Conservation (phyloP, 2,329 filamentous ascomycete species). For the Sporothrix inflata region DNA sequence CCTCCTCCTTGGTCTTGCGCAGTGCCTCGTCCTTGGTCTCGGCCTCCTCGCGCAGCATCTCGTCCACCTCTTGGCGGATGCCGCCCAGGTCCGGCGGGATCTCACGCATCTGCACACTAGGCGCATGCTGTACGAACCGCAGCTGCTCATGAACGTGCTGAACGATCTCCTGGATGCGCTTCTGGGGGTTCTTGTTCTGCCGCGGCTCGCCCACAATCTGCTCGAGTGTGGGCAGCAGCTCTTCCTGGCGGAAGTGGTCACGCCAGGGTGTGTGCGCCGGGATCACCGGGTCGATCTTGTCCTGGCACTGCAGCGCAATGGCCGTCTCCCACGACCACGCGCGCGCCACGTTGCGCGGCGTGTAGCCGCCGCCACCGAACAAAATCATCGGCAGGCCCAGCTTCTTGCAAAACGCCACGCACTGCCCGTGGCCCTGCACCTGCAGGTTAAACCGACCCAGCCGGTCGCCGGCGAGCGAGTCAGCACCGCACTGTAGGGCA, state of each 20-base stretch:
- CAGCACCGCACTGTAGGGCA: conserved; percentile 92
- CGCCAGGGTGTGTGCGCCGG: conserved; percentile 83
- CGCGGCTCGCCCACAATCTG: conserved; percentile 67
- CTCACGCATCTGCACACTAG: conserved; percentile 81
- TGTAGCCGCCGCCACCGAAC: conserved; percentile 94
- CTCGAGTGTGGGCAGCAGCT: conserved; percentile 84
- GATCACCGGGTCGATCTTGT: conserved; percentile 71
- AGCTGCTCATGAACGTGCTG: conserved; percentile 82
- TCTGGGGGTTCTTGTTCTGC: conserved; percentile 77
- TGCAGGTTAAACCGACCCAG: conserved; percentile 96
- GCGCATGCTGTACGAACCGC: conserved; percentile 79
- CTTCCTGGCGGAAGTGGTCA: conserved; percentile 85
- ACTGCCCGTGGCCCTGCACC: conserved; percentile 90
- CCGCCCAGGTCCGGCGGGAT: conserved; percentile 77
- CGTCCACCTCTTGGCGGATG: conserved; percentile 70
- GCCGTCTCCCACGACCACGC: conserved; percentile 97
- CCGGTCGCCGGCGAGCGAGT: conserved; percentile 90
- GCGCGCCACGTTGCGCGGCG: conserved; percentile 91
- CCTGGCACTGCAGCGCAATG: conserved; percentile 76
- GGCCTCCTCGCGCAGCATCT: conserved; percentile 65
- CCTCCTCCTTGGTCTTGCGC: conserved; percentile 60
- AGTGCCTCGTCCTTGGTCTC: conserved; percentile 61
- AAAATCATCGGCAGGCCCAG: conserved; percentile 81
- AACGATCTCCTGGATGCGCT: conserved; percentile 75
- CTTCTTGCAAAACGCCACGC: conserved; percentile 84